phyloP scores from a whole-genome alignment of 352 stramenopile species.

The Phytophthora megakarya region DNA sequence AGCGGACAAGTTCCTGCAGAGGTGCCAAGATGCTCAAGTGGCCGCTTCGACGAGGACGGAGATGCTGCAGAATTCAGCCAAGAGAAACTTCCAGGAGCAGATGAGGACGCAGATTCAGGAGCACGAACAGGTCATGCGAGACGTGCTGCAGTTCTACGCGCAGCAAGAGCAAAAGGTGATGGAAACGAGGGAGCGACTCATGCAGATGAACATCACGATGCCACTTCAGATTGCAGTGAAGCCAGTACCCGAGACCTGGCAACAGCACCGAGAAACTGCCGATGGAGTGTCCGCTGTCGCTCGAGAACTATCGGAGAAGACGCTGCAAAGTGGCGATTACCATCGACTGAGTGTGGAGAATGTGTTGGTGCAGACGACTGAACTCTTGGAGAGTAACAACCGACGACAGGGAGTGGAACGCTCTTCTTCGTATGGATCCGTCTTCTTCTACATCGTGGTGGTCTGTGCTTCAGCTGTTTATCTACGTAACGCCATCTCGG shows the following conservation, averaged over 20 bases:
- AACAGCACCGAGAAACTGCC: slow-evolving; percentile 4
- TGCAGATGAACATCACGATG: slow-evolving; percentile 33
- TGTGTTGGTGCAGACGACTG: slow-evolving; percentile 9
- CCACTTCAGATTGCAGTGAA: slow-evolving; percentile 27
- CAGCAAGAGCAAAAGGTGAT: slow-evolving; percentile 34
- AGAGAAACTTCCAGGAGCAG: slow-evolving; percentile 24
- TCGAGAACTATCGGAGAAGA: no score
- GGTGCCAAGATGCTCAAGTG: slow-evolving; percentile 30
- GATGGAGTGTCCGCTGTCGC: slow-evolving; percentile 13
- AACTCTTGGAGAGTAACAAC: neutral
- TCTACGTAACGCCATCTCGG: slow-evolving; percentile 29
- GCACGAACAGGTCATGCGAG: slow-evolving; percentile 28
- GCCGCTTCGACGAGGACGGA: slow-evolving; percentile 23
- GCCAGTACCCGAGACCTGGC: slow-evolving; percentile 8
- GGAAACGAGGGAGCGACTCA: slow-evolving; percentile 27
- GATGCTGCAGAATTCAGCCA: slow-evolving; percentile 26
- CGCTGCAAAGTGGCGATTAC: slow-evolving; percentile 13
- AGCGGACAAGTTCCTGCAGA: slow-evolving; percentile 30
- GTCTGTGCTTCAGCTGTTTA: slow-evolving; percentile 34
- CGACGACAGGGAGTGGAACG: neutral
- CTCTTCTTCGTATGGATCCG: slow-evolving; percentile 8
- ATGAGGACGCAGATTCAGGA: slow-evolving; percentile 19
- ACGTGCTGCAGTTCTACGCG: slow-evolving; percentile 33
- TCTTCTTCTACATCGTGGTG: slow-evolving; percentile 48
- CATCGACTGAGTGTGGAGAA: slow-evolving; percentile 18